phyloP scores from a whole-genome alignment of 805 yeast species.

The Saccharomycopsis sp. region DNA sequence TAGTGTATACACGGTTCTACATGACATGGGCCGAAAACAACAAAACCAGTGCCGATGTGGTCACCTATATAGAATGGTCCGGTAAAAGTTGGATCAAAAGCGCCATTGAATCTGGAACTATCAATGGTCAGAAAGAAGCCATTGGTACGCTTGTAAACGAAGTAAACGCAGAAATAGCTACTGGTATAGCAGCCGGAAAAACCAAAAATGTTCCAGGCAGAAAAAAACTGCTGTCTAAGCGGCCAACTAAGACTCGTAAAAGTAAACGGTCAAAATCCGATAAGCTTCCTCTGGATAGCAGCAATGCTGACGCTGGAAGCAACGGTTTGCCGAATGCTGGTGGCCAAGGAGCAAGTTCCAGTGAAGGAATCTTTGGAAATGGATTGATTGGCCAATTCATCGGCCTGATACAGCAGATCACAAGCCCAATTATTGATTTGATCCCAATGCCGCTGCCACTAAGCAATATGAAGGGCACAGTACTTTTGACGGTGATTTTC shows the following conservation, averaged over 20 bases:
- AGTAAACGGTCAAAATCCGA: background rate
- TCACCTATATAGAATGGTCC: slow-evolving; percentile 60
- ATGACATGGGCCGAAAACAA: slow-evolving; percentile 60
- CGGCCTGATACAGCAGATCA: background rate
- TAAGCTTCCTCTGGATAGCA: background rate
- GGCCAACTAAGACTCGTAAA: background rate
- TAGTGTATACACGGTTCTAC: slow-evolving; percentile 50
- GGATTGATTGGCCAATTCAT: background rate
- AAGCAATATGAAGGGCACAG: background rate
- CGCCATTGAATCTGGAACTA: slow-evolving; percentile 68
- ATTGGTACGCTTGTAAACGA: slow-evolving; percentile 42
- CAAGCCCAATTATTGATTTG: background rate
- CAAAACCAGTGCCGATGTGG: slow-evolving; percentile 44
- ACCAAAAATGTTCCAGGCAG: background rate
- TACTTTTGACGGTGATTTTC: background rate
- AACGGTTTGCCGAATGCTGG: background rate
- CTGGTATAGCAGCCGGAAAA: background rate
- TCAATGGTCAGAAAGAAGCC: slow-evolving; percentile 64
- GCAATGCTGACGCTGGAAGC: background rate
- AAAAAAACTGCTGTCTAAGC: background rate
- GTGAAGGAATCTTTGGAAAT: background rate
- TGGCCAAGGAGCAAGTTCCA: background rate
- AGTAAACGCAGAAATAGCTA: slow-evolving; percentile 29
- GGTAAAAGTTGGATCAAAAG: slow-evolving; percentile 75
- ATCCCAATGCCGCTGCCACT: background rate